phyloP scores from a whole-genome alignment of 2,329 filamentous ascomycete species.

The Phoma sp. region DNA sequence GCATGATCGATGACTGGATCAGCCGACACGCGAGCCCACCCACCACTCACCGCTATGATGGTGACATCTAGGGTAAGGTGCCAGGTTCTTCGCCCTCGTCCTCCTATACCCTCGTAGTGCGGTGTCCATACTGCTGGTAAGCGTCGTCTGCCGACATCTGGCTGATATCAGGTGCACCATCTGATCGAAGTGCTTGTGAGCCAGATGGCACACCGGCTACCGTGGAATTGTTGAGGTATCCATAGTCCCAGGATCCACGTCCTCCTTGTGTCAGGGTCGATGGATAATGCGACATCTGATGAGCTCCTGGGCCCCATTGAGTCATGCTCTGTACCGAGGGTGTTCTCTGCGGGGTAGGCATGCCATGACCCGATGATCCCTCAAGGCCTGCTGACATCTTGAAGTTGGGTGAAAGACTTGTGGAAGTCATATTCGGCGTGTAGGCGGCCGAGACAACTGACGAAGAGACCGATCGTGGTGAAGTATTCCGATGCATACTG shows the following conservation, averaged over 20 bases:
- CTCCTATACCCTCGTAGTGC: conserved; percentile 46
- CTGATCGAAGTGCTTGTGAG: conserved; percentile 41
- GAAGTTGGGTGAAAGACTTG: conserved; percentile 54
- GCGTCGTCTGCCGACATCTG: conserved; percentile 38
- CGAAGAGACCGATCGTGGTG: conserved; percentile 56
- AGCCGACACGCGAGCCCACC: conserved; percentile 39
- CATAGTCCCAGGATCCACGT: conserved; percentile 47
- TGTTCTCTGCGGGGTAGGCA: conserved; percentile 43
- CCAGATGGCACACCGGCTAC: conserved; percentile 34
- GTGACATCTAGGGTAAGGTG: conserved; percentile 21
- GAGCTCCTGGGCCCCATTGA: conserved; percentile 41
- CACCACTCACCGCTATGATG: conserved; percentile 25
- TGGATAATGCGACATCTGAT: conserved; percentile 45
- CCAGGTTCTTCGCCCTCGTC: conserved; percentile 9
- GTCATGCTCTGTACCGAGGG: conserved; percentile 44
- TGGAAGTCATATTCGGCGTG: conserved; percentile 50
- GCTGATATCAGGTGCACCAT: conserved; percentile 38
- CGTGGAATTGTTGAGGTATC: conserved; percentile 39
- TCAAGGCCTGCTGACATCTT: conserved; percentile 49
- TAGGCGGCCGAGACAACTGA: conserved; percentile 54
- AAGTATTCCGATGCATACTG: conserved; percentile 56
- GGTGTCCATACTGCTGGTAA: conserved; percentile 48
- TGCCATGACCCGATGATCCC: conserved; percentile 46
- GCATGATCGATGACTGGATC: conserved; percentile 42
- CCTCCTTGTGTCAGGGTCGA: conserved; percentile 37